Percentiles rank a stretch among this genome's conserved stretches.
Evolutionary conservation across 2,329 filamentous ascomycete genomes (phyloP).

Genomic region (Fusarium luffae): DNA sequence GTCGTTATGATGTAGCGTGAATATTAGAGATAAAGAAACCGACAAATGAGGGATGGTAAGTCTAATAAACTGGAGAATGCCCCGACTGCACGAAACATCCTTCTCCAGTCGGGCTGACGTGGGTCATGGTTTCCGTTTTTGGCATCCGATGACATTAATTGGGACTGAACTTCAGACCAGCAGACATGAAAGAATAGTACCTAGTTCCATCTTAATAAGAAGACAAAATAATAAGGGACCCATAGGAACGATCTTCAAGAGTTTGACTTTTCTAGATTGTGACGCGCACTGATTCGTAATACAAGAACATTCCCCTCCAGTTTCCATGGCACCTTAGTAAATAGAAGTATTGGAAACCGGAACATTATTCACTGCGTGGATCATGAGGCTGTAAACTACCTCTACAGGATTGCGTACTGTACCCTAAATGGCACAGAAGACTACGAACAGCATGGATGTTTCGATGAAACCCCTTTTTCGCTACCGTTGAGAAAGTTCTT

Average conservation of each 20-base stretch:
- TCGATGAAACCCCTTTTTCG: background rate
- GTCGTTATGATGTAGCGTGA: slow-evolving; percentile 26
- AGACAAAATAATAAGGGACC: background rate
- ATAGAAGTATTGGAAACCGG: background rate
- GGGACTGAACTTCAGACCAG: background rate
- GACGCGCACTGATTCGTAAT: background rate
- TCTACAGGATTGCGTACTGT: background rate
- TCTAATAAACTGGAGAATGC: slow-evolving; percentile 5
- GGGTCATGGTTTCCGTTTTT: slow-evolving; percentile 1
- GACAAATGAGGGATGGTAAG: slow-evolving; percentile 15
- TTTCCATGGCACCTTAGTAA: background rate
- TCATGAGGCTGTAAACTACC: background rate
- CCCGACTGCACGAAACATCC: slow-evolving; percentile 9
- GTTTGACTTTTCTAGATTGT: background rate
- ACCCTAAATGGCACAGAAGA: background rate
- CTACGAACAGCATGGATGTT: background rate
- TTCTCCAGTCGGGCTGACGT: slow-evolving; percentile 4
- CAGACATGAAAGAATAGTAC: background rate
- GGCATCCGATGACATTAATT: background rate
- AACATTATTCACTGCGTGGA: background rate
- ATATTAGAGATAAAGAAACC: slow-evolving; percentile 17
- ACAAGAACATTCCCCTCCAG: background rate
- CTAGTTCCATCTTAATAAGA: background rate
- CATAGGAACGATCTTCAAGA: background rate
- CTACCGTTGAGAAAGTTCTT: background rate